Evolutionary conservation across 2,329 filamentous ascomycete genomes (phyloP), one percentile per base, ranked within the genome.

Genomic region (Aspergillus felis): DNA sequence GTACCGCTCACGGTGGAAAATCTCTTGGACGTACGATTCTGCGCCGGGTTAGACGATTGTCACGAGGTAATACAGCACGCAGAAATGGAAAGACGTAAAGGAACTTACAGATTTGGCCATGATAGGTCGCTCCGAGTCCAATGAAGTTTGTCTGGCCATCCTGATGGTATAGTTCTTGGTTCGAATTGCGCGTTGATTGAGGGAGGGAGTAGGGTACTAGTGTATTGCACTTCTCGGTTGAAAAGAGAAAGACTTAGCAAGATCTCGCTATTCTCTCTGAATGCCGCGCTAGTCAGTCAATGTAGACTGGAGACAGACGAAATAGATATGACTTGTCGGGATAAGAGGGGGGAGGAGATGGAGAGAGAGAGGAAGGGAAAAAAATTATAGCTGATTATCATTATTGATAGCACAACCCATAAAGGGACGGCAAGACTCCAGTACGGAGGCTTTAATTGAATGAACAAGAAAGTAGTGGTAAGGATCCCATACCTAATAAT

Each of bases 81-180:
- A 38, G 12, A 3, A 22, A 22, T 22, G 7, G 29, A 32, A 25
- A 9, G 20, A 50, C 41, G 54, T 51, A 52, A 41, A 51, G 51
- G 53, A 53, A 61, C 70, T 60, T 78, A 84, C 81, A 58, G 78
- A 81, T 49, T 78, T 77, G 48, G 79, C 75, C 79, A 84, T 82
- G 59, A 84, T 84, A 51, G 81, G 81, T 55, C 81, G 74, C 64
- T 81, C 78, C 42, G 81, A 84, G 54, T 84, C 81, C 12, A 82
- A 69, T 54, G 81, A 83, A 32, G 67, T 65, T 51, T 74, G 74
- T 60, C 74, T 71, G 53, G 73, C 67, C 73, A 76, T 75, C 32
- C 55, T 55, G 44, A 47, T 27, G 14, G 22, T 24, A 14, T 24
- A 25, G 24, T 47, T 25, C 10, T 22, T 24, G 44, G 44, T 20